Percentiles rank a stretch among this genome's conserved stretches.
These are phyloP conservation scores for Aspergillus panamensis DNA, from an alignment of 495 filamentous ascomycete species.

Conservation along the genomic window DNA sequence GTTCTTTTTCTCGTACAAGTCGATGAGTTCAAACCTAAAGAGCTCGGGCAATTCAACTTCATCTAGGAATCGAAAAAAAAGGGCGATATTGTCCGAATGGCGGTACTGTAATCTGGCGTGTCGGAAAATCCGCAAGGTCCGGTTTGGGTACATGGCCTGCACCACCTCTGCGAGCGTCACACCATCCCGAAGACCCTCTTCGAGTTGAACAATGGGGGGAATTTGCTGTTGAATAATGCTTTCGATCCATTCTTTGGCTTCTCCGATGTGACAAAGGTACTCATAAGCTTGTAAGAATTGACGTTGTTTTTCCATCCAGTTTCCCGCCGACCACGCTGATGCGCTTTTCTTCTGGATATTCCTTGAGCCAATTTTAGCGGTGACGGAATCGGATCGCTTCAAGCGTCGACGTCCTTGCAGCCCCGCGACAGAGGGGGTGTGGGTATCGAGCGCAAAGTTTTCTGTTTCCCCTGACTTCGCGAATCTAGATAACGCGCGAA, in stretches of 20 bases:
- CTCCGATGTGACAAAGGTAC: conserved; percentile 98
- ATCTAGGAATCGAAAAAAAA: conserved; percentile 89
- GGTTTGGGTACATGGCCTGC: conserved; percentile 75
- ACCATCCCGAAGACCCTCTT: conserved; percentile 89
- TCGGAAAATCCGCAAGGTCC: conserved; percentile 77
- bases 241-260: conserved; percentile 99
- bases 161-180: conserved; percentile 97
- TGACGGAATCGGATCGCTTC: conserved; percentile 66
- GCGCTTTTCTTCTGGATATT: conserved; percentile 48
- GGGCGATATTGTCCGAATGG: conserved; percentile 94
- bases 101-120: conserved; percentile 82
- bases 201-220: conserved; percentile 91
- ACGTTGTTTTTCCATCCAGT: conserved; percentile 98
- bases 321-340: conserved; percentile 75
- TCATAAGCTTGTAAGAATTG: conserved; percentile 98
- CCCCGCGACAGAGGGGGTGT: conserved; percentile 79
- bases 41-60: conserved; percentile 94
- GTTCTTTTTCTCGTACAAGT: conserved; percentile 99
- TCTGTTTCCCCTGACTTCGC: conserved; percentile 70
- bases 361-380: conserved; percentile 39
- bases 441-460: conserved; percentile 71
- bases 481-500: conserved; percentile 83
- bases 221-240: conserved; percentile 85
- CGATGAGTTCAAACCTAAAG: conserved; percentile 97
- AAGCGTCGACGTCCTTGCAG: conserved; percentile 78